Percentiles rank a stretch among this genome's conserved stretches.
Conservation (phyloP, 352 stramenopile species). For the Globisporangium okanoganense region DNA sequence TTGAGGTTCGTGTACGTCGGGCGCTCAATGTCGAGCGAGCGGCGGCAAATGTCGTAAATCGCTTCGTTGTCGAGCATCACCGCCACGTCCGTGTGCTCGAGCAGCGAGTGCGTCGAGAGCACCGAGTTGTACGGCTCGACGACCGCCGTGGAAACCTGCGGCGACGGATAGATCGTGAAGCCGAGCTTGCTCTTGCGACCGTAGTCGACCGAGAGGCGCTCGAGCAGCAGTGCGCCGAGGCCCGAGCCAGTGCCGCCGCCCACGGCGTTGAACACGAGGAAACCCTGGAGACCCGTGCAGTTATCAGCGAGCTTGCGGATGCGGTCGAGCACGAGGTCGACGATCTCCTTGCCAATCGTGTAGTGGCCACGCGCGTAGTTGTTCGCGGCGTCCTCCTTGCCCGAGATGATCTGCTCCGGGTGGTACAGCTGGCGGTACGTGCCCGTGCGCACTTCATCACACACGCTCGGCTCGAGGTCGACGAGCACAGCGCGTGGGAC, state of each 20-base stretch:
- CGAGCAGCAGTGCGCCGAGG: constrained; percentile 95
- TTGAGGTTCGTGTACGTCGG: constrained; percentile 99
- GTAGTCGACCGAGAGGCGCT: constrained; percentile 97
- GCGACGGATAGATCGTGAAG: constrained; percentile 97
- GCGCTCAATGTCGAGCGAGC: constrained; percentile 96
- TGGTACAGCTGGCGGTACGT: constrained; percentile 97
- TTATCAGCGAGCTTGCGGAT: constrained; percentile 97
- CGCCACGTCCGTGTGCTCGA: constrained; percentile 97
- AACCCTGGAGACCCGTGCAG: constrained; percentile 97
- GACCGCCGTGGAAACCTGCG: constrained; percentile 94
- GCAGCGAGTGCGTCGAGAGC: constrained; percentile 95
- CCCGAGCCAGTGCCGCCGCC: constrained; percentile 97
- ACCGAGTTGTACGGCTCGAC: constrained; percentile 99
- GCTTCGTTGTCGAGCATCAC: constrained; percentile 99
- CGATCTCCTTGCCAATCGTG: constrained; percentile 95
- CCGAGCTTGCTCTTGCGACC: constrained; percentile 98
- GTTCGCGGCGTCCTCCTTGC: constrained; percentile 95
- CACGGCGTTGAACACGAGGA: constrained; percentile 98
- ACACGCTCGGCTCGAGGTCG: constrained; percentile 97
- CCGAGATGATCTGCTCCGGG: constrained; percentile 98
- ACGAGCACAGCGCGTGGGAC: constrained; percentile 97
- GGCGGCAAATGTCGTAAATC: constrained; percentile 97
- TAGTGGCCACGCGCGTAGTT: constrained; percentile 93
- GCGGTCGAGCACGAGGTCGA: constrained; percentile 96
- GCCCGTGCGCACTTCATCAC: constrained; percentile 95